phyloP scores from a whole-genome alignment of 2,329 filamentous ascomycete genomes.

The Teratosphaeria nubilosa region DNA sequence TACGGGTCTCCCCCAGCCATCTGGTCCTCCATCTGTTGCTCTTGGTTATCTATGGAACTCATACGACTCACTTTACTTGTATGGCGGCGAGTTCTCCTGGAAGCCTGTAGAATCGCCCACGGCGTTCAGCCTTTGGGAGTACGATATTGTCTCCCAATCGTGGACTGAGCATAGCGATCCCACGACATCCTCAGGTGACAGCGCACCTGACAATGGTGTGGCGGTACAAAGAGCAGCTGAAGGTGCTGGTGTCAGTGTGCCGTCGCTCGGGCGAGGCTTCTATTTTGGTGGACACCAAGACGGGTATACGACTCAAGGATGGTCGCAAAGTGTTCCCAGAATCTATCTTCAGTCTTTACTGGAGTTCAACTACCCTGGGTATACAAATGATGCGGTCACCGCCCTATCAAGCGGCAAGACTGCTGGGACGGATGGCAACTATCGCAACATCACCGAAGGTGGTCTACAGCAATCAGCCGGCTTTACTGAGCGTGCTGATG shows the following conservation, averaged over 20 bases:
- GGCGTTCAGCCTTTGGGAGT: constrained; percentile 59
- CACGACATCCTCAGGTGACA: constrained; percentile 52
- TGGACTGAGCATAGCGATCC: constrained; percentile 57
- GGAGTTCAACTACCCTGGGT: constrained; percentile 66
- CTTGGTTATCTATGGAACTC: constrained; percentile 71
- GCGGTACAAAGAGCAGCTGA: constrained; percentile 61
- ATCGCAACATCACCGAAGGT: constrained; percentile 64
- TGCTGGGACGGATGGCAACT: constrained; percentile 53
- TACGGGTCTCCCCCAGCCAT: constrained; percentile 52
- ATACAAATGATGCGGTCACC: constrained; percentile 52
- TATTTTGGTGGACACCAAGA: constrained; percentile 74
- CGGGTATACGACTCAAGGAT: constrained; percentile 51
- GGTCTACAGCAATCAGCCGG: constrained; percentile 55
- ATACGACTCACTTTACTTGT: constrained; percentile 58
- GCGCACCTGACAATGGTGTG: constrained; percentile 46
- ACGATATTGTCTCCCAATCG: constrained; percentile 47
- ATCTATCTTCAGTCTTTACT: constrained; percentile 65
- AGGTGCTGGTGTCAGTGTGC: constrained; percentile 61
- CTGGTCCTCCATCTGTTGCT: constrained; percentile 60
- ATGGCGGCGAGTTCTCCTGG: constrained; percentile 65
- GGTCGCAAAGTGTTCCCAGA: constrained; percentile 54
- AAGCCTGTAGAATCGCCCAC: constrained; percentile 47
- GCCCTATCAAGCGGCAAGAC: constrained; percentile 43
- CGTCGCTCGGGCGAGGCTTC: constrained; percentile 60
- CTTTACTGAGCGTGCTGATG: constrained; percentile 66